phyloP scores from a whole-genome alignment of 1,284 basidiomycete genomes.

The Papiliotrema flavescens region DNA sequence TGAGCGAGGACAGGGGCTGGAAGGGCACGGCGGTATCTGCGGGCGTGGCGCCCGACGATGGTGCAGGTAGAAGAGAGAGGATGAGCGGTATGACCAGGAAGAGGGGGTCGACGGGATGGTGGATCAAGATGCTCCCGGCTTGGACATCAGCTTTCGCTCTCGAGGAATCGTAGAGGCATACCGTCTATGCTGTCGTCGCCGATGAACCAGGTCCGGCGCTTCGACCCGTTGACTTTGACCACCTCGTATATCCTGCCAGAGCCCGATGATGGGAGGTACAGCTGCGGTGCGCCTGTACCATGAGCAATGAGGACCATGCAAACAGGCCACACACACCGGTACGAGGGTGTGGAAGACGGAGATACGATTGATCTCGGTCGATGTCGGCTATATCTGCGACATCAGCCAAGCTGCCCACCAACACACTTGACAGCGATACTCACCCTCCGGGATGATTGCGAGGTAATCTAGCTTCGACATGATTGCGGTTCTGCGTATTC shows the following conservation, averaged over 20 bases:
- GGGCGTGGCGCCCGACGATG: neutral
- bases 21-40: constrained; percentile 14
- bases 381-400: constrained; percentile 28
- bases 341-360: constrained; percentile 44
- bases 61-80: constrained; percentile 21
- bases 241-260: constrained; percentile 28
- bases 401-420: neutral
- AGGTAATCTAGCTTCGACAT: constrained; percentile 27
- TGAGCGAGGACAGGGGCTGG: constrained; percentile 39
- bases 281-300: constrained; percentile 29
- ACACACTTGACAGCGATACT: neutral
- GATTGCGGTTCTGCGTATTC: neutral
- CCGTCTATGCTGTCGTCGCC: constrained; percentile 35
- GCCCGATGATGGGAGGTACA: constrained; percentile 30
- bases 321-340: constrained; percentile 24
- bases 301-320: neutral
- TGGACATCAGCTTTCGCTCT: neutral
- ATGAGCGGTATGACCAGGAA: constrained; percentile 41
- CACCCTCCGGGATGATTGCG: constrained; percentile 23
- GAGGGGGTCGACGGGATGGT: constrained; percentile 39
- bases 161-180: constrained; percentile 7
- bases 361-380: constrained; percentile 25
- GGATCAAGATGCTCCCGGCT: constrained; percentile 39
- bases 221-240: constrained; percentile 28
- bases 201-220: constrained; percentile 42